Conservation (phyloP, 2,329 filamentous ascomycete species). For the Leptographium galeiforme region DNA sequence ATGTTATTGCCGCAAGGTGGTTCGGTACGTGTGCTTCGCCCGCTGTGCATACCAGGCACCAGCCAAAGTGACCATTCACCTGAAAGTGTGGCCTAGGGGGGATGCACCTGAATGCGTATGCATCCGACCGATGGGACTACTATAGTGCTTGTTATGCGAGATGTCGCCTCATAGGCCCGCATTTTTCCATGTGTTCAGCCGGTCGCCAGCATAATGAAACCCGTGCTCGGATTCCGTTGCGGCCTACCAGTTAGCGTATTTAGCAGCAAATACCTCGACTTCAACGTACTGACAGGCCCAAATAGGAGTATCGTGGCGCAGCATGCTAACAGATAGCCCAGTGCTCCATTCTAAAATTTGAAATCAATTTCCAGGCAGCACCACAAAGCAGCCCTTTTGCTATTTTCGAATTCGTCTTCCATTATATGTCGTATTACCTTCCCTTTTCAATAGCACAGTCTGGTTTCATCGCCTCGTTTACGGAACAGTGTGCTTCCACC, state of each 20-base stretch:
- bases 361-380: background rate
- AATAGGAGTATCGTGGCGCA: conserved; percentile 1
- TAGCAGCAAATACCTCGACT: background rate
- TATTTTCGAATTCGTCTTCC: background rate
- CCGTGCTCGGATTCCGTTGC: background rate
- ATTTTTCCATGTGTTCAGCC: background rate
- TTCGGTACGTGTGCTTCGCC: background rate
- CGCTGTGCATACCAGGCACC: background rate
- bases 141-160: background rate
- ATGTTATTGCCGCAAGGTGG: background rate
- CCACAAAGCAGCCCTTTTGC: background rate
- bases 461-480: background rate
- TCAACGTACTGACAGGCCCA: background rate
- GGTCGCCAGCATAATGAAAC: background rate
- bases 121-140: background rate
- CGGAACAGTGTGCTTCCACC: background rate
- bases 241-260: background rate
- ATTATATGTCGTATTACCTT: background rate
- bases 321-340: background rate
- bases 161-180: background rate
- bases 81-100: background rate
- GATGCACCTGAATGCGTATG: background rate
- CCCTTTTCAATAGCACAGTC: background rate
- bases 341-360: background rate
- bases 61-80: background rate